These are phyloP conservation scores for Neurospora sp. DNA, from an alignment of 495 filamentous ascomycete genomes.

Conservation along the genomic window DNA sequence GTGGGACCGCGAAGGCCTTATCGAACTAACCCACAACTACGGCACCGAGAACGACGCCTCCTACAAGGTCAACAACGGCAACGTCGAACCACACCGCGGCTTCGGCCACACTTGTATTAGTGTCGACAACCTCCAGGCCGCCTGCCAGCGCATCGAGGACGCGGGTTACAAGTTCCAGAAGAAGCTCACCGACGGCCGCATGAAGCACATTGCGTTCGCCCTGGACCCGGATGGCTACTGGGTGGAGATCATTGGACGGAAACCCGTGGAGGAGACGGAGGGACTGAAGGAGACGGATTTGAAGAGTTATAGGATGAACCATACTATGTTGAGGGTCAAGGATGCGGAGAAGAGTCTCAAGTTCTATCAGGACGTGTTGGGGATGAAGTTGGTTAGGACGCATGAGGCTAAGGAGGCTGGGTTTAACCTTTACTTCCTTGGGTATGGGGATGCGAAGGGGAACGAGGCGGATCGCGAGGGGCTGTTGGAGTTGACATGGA, in stretches of 20 bases:
- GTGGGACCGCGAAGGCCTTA: conserved; percentile 76
- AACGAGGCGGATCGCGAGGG: conserved; percentile 64
- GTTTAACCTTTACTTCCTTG: conserved; percentile 92
- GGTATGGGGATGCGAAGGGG: conserved; percentile 49
- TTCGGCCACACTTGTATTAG: conserved; percentile 86
- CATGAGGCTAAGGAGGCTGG: conserved; percentile 55
- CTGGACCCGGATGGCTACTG: conserved; percentile 93
- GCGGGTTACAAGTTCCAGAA: conserved; percentile 92
- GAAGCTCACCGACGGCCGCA: conserved; percentile 77
- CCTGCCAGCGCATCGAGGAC: conserved; percentile 79
- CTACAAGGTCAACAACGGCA: conserved; percentile 81
- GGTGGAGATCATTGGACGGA: conserved; percentile 58
- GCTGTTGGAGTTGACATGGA: conserved; percentile 86
- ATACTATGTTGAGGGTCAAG: conserved; percentile 95
- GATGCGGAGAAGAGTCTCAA: conserved; percentile 70
- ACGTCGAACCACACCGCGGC: conserved; percentile 73
- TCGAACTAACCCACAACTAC: conserved; percentile 96
- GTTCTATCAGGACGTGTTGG: conserved; percentile 85
- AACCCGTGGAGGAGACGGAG: conserved; percentile 29
- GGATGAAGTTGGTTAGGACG: conserved; percentile 72
- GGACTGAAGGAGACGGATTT: conserved; percentile 27
- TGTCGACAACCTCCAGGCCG: conserved; percentile 83
- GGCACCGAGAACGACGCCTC: conserved; percentile 80
- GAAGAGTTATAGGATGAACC: conserved; percentile 46
- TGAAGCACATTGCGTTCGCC: conserved; percentile 83